Evolutionary conservation across 2,329 filamentous ascomycete genomes (phyloP).

Genomic region (Paraconiothyrium sp.): DNA sequence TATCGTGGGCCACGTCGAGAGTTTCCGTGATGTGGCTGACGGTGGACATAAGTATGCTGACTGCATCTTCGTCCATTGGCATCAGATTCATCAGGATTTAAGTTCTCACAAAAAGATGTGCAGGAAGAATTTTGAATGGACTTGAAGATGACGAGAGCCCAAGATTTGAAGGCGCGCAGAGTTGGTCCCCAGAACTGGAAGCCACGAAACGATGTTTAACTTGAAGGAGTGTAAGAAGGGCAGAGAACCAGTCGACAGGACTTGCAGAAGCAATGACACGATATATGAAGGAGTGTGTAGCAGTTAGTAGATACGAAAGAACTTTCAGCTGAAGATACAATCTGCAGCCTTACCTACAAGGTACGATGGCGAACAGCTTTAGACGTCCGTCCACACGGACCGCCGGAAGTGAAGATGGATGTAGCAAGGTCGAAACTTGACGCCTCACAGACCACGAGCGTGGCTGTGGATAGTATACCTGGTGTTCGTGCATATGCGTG

Average conservation of each 20-base stretch:
- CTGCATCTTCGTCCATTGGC: slow-evolving; percentile 28
- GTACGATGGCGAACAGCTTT: not conserved
- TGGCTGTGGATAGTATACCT: slow-evolving; percentile 3
- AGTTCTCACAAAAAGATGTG: not conserved
- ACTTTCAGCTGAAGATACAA: slow-evolving; percentile 9
- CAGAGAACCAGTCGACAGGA: not conserved
- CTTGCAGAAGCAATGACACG: not conserved
- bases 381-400: not conserved
- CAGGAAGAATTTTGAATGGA: not conserved
- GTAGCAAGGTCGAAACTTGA: not conserved
- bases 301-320: not conserved
- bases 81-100: not conserved
- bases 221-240: slow-evolving; percentile 7
- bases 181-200: not conserved
- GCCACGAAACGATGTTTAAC: not conserved
- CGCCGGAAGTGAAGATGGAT: not conserved
- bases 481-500: slow-evolving; percentile 7
- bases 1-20: slow-evolving; percentile 42
- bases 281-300: slow-evolving; percentile 6
- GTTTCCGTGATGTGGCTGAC: slow-evolving; percentile 45
- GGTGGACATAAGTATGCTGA: slow-evolving; percentile 32
- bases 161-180: not conserved
- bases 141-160: not conserved
- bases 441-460: not conserved
- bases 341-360: slow-evolving; percentile 7